Base-by-base conservation (phyloP, 768 basidiomycete species). In the Ramaria sp. region DNA sequence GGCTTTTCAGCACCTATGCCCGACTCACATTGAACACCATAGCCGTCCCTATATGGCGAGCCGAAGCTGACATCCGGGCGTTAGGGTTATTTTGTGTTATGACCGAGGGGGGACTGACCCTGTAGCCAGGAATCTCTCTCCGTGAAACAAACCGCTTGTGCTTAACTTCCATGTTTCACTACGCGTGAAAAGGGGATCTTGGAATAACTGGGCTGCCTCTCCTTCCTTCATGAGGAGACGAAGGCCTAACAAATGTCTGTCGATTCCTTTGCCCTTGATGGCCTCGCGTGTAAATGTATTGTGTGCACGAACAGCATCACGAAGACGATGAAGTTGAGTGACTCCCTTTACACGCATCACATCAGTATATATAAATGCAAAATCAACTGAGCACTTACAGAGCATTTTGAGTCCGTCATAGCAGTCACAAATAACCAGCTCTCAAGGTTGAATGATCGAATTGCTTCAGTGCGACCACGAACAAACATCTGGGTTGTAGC, bases 1-100 rank as follows among this genome's bases (percentile, higher is more conserved):
- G 42, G n/a, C 1, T n/a, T 31, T 20, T 2, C 41, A 13, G 15
- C 30, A 59, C 48, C 27, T 43, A 37, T 22, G 39, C 3, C 6
- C n/a, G 20, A 75, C 87, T 64, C 66, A 92, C 92, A 97, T 67
- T 91, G 95, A 63, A 96, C 86, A 1, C 94, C 93, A 73, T 94
- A 95, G 9, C 94, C 94, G 72, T 94, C 85, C 41, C 80, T 75
- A 70, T 83, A 92, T 10, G 75, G 70, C 1, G 91, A 72, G 3
- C 94, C 93, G 68, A 96, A 96, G 3, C 82, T 83, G 56, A 47
- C 42, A 9, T 27, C 51, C n/a, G 39, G 33, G 54, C 39, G 11
- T 11, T 51, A 45, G 30, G 46, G 52, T 10, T 56, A 20, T 41
- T 13, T 50, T 31, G 11, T 54, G 30, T 47, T 39, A 39, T 45